Evolutionary conservation across 1,284 basidiomycete species (phyloP).

Genomic region (Leccinum huronense): DNA sequence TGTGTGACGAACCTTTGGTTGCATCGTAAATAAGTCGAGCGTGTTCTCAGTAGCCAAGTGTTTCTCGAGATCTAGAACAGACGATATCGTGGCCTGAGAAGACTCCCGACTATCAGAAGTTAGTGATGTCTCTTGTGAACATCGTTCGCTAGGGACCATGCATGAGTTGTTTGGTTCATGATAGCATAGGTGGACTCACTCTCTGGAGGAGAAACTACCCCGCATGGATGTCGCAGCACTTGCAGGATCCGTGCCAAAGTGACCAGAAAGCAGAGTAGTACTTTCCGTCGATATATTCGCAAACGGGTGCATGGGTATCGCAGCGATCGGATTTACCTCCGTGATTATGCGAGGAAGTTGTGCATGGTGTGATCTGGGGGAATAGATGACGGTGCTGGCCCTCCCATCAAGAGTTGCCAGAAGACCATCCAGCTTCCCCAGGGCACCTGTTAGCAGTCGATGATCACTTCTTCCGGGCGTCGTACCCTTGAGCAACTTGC

Average conservation of each 20-base stretch:
- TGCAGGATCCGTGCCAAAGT: slow-evolving; percentile 35
- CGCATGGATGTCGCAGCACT: slow-evolving; percentile 51
- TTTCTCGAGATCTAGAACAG: slow-evolving; percentile 77
- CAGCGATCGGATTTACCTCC: slow-evolving; percentile 43
- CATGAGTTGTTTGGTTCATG: slow-evolving; percentile 9
- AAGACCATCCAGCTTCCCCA: slow-evolving; percentile 79
- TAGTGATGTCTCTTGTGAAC: slow-evolving; percentile 57
- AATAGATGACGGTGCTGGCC: slow-evolving; percentile 45
- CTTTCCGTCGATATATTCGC: slow-evolving; percentile 9
- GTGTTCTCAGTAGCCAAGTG: slow-evolving; percentile 78
- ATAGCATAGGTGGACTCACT: slow-evolving; percentile 42
- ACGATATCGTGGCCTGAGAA: slow-evolving; percentile 49
- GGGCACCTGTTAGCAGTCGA: slow-evolving; percentile 73
- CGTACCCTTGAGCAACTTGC: slow-evolving; percentile 84
- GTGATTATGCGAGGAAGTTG: slow-evolving; percentile 41
- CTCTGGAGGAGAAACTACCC: slow-evolving; percentile 52
- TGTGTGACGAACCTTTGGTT: slow-evolving; percentile 67
- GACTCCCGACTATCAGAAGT: slow-evolving; percentile 56
- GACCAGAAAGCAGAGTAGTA: slow-evolving; percentile 23
- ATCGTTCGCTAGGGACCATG: slow-evolving; percentile 44
- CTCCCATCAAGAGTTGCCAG: slow-evolving; percentile 67
- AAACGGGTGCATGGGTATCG: slow-evolving; percentile 38
- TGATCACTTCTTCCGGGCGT: slow-evolving; percentile 88
- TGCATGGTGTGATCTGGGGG: slow-evolving; percentile 21
- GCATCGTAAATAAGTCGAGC: slow-evolving; percentile 96